phyloP scores from a whole-genome alignment of 306 rosid species.

The Myrica gale region DNA sequence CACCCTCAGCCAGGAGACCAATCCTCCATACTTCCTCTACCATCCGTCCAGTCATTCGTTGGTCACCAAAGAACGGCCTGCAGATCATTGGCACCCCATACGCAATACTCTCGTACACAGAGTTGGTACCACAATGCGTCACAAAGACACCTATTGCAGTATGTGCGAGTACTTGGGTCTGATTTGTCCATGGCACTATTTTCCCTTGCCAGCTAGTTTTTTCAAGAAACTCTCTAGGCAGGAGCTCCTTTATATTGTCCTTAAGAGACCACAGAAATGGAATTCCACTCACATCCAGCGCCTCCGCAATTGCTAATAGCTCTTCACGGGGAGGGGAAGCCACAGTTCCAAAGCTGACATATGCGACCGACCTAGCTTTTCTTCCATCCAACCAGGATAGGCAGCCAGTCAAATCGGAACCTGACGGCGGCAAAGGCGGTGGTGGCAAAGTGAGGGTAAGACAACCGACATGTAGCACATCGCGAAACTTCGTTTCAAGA shows the following conservation, averaged over 20 bases:
- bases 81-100: conserved; percentile 53
- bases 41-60: conserved; percentile 33
- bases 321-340: conserved; percentile 1
- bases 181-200: conserved; percentile 55
- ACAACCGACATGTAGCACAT: conserved; percentile 21
- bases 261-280: conserved; percentile 31
- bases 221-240: conserved; percentile 48
- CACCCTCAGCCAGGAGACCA: conserved; percentile 44
- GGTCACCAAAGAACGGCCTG: conserved; percentile 53
- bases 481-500: conserved; percentile 11
- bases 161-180: conserved; percentile 43
- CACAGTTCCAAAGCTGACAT: conserved; percentile 29
- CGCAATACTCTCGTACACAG: conserved; percentile 45
- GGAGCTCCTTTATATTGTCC: background rate
- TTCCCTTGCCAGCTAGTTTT: conserved; percentile 31
- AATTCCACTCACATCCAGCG: conserved; percentile 10
- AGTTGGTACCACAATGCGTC: conserved; percentile 53
- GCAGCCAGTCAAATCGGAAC: conserved; percentile 24
- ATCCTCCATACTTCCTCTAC: conserved; percentile 44
- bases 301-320: conserved; percentile 29
- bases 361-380: conserved; percentile 9
- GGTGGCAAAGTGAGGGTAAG: conserved; percentile 9
- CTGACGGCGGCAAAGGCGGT: conserved; percentile 8
- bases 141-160: conserved; percentile 40
- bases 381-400: conserved; percentile 27